Percentiles rank a stretch among this genome's conserved stretches.
phyloP scores from a whole-genome alignment of 2,329 filamentous ascomycete species.

The Penicillium sp. region DNA sequence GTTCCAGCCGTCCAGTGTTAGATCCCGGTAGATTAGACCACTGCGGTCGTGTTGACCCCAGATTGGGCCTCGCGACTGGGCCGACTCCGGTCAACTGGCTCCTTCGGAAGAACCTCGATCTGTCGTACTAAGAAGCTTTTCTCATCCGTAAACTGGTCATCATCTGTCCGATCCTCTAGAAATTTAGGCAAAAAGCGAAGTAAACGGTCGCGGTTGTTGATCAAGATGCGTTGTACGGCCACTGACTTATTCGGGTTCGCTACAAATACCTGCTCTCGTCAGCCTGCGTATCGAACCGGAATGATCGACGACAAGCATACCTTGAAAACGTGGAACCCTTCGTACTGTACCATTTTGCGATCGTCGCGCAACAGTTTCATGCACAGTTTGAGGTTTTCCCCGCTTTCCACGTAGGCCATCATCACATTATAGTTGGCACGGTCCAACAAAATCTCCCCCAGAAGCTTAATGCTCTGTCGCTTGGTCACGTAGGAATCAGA shows the following conservation, averaged over 20 bases:
- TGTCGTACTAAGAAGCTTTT: constrained; percentile 96
- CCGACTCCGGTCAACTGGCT: constrained; percentile 43
- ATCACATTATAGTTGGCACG: constrained; percentile 97
- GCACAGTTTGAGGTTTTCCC: constrained; percentile 95
- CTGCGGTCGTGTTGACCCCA: constrained; percentile 33
- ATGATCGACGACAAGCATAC: constrained; percentile 39
- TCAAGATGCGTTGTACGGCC: constrained; percentile 90
- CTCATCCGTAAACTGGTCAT: constrained; percentile 98
- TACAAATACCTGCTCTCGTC: constrained; percentile 74
- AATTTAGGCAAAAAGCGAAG: constrained; percentile 89
- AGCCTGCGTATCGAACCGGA: constrained; percentile 12
- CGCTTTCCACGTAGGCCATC: constrained; percentile 94
- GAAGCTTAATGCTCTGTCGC: constrained; percentile 93
- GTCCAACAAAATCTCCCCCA: constrained; percentile 92
- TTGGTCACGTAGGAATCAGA: constrained; percentile 98
- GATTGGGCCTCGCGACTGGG: constrained; percentile 32
- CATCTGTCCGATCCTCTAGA: constrained; percentile 90
- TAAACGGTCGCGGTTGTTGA: constrained; percentile 93
- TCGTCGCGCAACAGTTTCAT: constrained; percentile 97
- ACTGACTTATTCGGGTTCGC: constrained; percentile 98
- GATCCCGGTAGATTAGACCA: constrained; percentile 26
- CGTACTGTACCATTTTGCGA: constrained; percentile 98
- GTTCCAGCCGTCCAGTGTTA: constrained; percentile 17
- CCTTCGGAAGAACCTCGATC: constrained; percentile 63
- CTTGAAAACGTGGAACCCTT: constrained; percentile 99